Base-by-base conservation (phyloP, 139 green algal species). In the Tetradesmus obliquus region DNA sequence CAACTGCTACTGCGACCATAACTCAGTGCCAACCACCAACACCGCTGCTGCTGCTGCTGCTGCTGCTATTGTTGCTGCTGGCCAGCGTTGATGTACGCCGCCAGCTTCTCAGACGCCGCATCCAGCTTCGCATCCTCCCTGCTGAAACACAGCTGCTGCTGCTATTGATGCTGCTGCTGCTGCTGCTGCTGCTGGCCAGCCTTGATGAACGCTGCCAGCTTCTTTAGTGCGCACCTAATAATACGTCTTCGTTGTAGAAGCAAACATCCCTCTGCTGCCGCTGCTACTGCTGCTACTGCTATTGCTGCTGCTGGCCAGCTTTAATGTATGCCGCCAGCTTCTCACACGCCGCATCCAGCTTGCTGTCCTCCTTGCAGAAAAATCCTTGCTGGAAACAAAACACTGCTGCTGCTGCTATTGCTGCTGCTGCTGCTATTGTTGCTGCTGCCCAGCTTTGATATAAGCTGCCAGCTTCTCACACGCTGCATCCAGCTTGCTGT, bases 401-500 rank as follows among this genome's bases (percentile, higher is more conserved):
- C 76, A 19, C 2, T 17, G n/a, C 76, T 55, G n/a, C 76, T 10
- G 3, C 6, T 5, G 20, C 6, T 82, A 20, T 55, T 8, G 15
- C 51, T 57, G 51, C 80, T 88, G 55, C 69, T 89, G 55, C 60
- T 79, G 55, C 51, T 87, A 51, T 51, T 87, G 82, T 79, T 22
- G 13, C 45, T 51, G 32, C 45, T 84, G 45, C 3, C 13, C 54
- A 54, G 51, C 55, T 32, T 72, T 24, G 24, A 96, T 58, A 94
- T 97, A 98, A 0, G 55, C n/a, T n/a, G 85, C 45, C 55, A 98
- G 89, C 74, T 80, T 72, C 13, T 95, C 94, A 4, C 84, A 89
- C 0, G 95, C 96, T 7, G 92, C 90, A 24, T 92, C 10, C 85
- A 98, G 89, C 93, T 97, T 98, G 4, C 90, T 86, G 71, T 98